Conservation (phyloP, 2,329 filamentous ascomycete species). For the Mycosphaerella sp. region DNA sequence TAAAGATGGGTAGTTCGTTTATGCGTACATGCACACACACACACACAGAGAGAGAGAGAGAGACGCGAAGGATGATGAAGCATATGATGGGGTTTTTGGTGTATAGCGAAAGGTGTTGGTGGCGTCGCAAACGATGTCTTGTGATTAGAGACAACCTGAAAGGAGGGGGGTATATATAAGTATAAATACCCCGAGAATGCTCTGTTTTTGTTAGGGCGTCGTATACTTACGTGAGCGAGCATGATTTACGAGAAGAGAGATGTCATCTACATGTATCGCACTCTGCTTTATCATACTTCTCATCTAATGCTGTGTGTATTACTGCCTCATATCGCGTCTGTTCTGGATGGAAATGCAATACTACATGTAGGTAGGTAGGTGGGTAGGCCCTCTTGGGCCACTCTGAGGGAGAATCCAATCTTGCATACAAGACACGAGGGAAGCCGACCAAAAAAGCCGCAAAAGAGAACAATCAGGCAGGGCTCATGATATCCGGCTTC, state of each 20-base stretch:
- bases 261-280: background rate
- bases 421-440: no score
- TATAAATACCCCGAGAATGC: background rate
- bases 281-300: no score
- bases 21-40: no score
- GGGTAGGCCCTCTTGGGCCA: no score
- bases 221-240: background rate
- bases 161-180: no score
- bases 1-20: constrained; percentile 33
- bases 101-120: constrained; percentile 6
- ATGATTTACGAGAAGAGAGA: background rate
- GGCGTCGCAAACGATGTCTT: background rate
- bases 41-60: background rate
- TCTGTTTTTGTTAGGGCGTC: background rate
- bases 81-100: background rate
- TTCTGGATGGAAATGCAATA: no score
- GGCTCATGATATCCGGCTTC: background rate
- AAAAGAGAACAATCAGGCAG: no score
- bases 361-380: no score
- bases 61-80: background rate
- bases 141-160: background rate
- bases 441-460: no score
- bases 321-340: no score
- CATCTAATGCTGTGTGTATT: no score
- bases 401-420: no score